A percentile compares a stretch with the other conserved stretches of the same genome.
These are phyloP conservation scores for Physocladia obscura DNA, from an alignment of 192 early-diverging fungal species.

Conservation along the genomic window DNA sequence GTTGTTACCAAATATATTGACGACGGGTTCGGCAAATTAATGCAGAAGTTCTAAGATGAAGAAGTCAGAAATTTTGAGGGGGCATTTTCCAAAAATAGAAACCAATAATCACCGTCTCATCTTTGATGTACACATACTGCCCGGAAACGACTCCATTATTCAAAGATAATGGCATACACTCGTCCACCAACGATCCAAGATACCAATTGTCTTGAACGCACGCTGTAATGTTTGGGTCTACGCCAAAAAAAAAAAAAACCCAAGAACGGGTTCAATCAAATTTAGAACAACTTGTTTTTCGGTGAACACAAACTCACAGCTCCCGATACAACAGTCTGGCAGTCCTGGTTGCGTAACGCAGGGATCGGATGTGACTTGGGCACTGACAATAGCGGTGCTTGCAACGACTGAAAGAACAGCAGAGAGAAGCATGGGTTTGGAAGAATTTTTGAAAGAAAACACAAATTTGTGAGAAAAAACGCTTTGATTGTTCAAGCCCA, in stretches of 20 bases:
- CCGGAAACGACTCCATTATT: neutral
- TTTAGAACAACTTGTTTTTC: neutral
- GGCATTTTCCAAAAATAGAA: neutral
- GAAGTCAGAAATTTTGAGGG: neutral
- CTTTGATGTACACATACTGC: slow-evolving; percentile 20
- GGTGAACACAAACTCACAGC: neutral
- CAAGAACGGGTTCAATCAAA: neutral
- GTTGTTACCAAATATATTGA: neutral
- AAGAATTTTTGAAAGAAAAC: too few relatives aligned
- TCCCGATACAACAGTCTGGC: slow-evolving; percentile 14
- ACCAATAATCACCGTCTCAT: neutral
- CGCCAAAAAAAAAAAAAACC: neutral
- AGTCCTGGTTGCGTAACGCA: slow-evolving; percentile 24
- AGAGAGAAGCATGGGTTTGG: too few relatives aligned
- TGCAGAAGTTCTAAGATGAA: slow-evolving; percentile 34
- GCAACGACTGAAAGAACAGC: too few relatives aligned
- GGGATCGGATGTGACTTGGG: too few relatives aligned
- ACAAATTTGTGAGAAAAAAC: too few relatives aligned
- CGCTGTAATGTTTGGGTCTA: slow-evolving; percentile 15
- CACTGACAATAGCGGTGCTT: too few relatives aligned
- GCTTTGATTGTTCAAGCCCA: too few relatives aligned
- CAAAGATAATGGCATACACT: neutral
- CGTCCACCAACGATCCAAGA: neutral
- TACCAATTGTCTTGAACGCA: slow-evolving; percentile 26
- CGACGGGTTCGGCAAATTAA: slow-evolving; percentile 37